A percentile compares a stretch with the other conserved stretches of the same genome.
Conservation (phyloP, 495 filamentous ascomycete genomes). For the Aspergillus heteromorphus region DNA sequence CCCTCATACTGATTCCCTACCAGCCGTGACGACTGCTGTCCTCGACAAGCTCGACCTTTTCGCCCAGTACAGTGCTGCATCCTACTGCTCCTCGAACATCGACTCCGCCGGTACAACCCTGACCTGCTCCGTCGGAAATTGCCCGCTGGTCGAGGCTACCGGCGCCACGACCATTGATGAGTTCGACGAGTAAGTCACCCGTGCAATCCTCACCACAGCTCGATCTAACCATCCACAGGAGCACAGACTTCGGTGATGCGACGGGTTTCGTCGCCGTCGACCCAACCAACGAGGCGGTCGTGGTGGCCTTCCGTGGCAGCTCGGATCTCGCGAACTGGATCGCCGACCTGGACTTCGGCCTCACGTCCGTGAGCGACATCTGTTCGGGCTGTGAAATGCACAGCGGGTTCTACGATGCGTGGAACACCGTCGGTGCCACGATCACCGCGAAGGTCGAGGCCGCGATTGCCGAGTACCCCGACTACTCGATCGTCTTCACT, state of each 20-base stretch:
- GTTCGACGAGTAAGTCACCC: conserved; percentile 49
- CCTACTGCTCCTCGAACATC: conserved; percentile 54
- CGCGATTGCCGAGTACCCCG: conserved; percentile 33
- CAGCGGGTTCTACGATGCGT: conserved; percentile 48
- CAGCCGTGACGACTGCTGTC: conserved; percentile 9
- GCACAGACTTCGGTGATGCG: conserved; percentile 46
- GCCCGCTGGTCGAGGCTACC: conserved; percentile 50
- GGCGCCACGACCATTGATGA: conserved; percentile 46
- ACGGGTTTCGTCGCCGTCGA: conserved; percentile 62
- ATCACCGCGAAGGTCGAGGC: conserved; percentile 30
- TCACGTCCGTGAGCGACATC: conserved; percentile 24
- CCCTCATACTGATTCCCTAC: background rate
- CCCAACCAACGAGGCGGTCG: conserved; percentile 48
- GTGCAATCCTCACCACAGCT: background rate
- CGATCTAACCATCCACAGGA: conserved; percentile 29
- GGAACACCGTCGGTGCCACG: conserved; percentile 34
- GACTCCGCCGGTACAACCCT: conserved; percentile 34
- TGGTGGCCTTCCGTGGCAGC: conserved; percentile 61
- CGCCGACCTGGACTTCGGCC: conserved; percentile 42
- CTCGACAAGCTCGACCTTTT: conserved; percentile 47
- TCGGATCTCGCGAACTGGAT: conserved; percentile 57
- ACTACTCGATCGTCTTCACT: conserved; percentile 47
- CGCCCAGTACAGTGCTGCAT: conserved; percentile 58
- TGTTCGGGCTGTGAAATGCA: conserved; percentile 46
- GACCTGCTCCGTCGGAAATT: conserved; percentile 49